Conservation (phyloP, 2,329 filamentous ascomycete species). For the Onygena corvina region DNA sequence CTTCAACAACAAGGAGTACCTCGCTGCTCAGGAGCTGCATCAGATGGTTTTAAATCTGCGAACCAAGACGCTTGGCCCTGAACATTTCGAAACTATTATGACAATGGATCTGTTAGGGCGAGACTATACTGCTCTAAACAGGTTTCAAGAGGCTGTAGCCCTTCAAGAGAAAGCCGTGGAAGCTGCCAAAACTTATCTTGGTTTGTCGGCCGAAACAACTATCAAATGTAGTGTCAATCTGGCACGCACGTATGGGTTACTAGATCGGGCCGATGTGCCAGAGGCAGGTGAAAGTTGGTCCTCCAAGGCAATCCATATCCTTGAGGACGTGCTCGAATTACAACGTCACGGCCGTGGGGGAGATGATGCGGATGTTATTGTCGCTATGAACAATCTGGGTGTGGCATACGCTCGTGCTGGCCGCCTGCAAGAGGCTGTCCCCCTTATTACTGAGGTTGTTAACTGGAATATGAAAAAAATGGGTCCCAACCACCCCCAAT, state of each 20-base stretch:
- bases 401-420: background rate
- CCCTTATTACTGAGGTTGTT: background rate
- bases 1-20: constrained; percentile 12
- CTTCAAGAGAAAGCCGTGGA: constrained; percentile 4
- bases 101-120: constrained; percentile 14
- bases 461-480: constrained; percentile 2
- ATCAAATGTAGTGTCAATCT: background rate
- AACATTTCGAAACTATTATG: constrained; percentile 18
- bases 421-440: background rate
- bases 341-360: background rate
- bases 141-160: background rate
- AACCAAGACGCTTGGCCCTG: constrained; percentile 15
- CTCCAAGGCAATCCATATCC: background rate
- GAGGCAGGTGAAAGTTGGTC: background rate
- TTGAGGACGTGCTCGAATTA: background rate
- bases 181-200: background rate
- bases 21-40: constrained; percentile 17
- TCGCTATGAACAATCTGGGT: constrained; percentile 1
- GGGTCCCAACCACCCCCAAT: background rate
- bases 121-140: background rate
- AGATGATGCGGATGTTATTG: background rate
- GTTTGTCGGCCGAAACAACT: background rate
- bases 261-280: background rate
- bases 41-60: constrained; percentile 14
- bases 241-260: background rate